A percentile compares a stretch with the other conserved stretches of the same genome.
Evolutionary conservation across 495 filamentous ascomycete genomes (phyloP).

Genomic region (Trichoderma erinaceum): DNA sequence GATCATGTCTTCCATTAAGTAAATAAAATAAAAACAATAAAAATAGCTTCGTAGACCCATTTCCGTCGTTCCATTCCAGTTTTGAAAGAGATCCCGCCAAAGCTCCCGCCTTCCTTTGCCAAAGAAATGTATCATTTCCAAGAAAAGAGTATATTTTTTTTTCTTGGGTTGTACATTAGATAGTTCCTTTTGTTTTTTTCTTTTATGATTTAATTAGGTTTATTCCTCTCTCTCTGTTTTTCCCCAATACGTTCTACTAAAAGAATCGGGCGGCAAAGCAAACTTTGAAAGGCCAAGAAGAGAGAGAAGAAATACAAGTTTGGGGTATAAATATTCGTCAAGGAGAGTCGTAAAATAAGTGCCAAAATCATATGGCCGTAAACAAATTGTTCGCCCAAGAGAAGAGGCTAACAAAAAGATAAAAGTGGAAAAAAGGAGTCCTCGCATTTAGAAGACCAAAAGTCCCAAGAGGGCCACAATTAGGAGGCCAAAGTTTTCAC

Average conservation of each 20-base stretch:
- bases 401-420: neutral
- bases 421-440: neutral
- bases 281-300: neutral
- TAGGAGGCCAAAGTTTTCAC: neutral
- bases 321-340: slow-evolving; percentile 6
- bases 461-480: neutral
- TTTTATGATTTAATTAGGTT: neutral
- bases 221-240: neutral
- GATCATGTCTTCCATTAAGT: no score
- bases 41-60: no score
- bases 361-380: neutral
- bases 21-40: no score
- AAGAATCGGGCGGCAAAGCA: neutral
- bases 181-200: neutral
- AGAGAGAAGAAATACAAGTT: neutral
- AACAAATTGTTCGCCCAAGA: neutral
- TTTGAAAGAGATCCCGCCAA: no score
- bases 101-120: neutral
- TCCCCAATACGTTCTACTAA: neutral
- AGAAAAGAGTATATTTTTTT: neutral
- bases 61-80: no score
- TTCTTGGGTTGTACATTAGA: slow-evolving; percentile 3
- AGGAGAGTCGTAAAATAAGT: slow-evolving; percentile 9
- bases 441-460: neutral
- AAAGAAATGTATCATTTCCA: neutral